Evolutionary conservation across 768 basidiomycete genomes (phyloP), one percentile per base, ranked within the genome.

Genomic region (Suillus plorans): DNA sequence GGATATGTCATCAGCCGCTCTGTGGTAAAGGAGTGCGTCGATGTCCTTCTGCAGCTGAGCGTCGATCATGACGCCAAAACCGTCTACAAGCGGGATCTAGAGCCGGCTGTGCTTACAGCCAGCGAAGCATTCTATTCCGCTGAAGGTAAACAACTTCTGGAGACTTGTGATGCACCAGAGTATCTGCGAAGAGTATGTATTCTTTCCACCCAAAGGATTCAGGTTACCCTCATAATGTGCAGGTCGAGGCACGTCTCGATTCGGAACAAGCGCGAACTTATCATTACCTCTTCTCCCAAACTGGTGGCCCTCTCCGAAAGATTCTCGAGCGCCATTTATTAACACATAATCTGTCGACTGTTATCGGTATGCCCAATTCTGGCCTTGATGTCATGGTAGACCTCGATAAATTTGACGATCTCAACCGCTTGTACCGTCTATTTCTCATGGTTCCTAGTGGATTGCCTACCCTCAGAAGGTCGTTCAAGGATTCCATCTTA

Each of bases 1-100:
- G 95, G 95, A 31, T 92, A 91, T 72, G 86, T 85, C 55, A 94
- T 99, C 71, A 94, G 93, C 71, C 90, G 92, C n/a, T 94, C 94
- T 2, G 89, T 92, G 3, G 87, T 98, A 60, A 91, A 93, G 71
- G 91, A 90, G 68, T 94, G 91, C 67, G 89, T 96, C 25, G 92
- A 95, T 49, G 89, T 98, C 53, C 84, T 97, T 55, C 78, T 91
- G 45, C 84, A 89, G 63, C 83, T 99, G 36, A 78, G 82, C 12
- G 81, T 83, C 39, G 82, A 82, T 20, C 77, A 77, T 25, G 80
- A 79, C 22, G 82, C 79, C 44, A 77, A 74, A 63, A 88, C 88
- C 0, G 85, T 95, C 6, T 99, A 99, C 80, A 86, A 89, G 68
- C 83, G 84, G 60, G 89, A 94, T 72, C 81, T 99, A 44, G 96